Conservation (phyloP, 768 basidiomycete genomes). For the Xanthoconium stramineum region DNA sequence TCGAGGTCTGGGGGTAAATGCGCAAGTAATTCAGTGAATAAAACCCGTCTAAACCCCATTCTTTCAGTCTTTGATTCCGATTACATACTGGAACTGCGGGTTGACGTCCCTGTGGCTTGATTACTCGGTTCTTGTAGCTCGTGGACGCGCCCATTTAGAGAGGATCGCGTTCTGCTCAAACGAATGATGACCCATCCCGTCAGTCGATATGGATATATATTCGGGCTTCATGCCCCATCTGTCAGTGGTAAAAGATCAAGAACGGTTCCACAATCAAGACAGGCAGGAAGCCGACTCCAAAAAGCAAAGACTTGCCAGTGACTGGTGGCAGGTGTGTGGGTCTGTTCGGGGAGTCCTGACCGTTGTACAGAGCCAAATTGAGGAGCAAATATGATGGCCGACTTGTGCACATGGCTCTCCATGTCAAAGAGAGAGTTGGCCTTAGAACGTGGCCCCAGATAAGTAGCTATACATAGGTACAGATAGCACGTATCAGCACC, state of each 20-base stretch:
- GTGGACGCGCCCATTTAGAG: background rate
- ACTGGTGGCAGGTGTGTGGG: too few relatives aligned
- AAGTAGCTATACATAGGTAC: background rate
- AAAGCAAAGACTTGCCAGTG: too few relatives aligned
- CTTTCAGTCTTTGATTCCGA: too few relatives aligned
- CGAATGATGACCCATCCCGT: background rate
- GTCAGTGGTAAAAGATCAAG: background rate
- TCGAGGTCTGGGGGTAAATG: background rate
- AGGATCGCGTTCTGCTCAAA: background rate
- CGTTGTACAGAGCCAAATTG: too few relatives aligned
- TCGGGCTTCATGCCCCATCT: background rate
- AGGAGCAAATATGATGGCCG: too few relatives aligned
- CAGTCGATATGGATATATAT: background rate
- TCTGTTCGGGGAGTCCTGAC: too few relatives aligned
- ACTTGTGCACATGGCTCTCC: too few relatives aligned
- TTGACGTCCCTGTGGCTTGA: background rate
- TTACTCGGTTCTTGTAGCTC: background rate
- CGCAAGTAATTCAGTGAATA: background rate
- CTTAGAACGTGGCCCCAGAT: too few relatives aligned
- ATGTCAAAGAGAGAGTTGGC: too few relatives aligned
- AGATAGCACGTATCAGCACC: background rate
- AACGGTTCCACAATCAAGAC: background rate
- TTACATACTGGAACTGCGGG: background rate
- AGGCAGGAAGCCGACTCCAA: background rate
- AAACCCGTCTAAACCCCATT: background rate